Evolutionary conservation across 75 land plant genomes (phyloP), one percentile per base, ranked within the genome.

Genomic region (Adiantum capillusveneris): DNA sequence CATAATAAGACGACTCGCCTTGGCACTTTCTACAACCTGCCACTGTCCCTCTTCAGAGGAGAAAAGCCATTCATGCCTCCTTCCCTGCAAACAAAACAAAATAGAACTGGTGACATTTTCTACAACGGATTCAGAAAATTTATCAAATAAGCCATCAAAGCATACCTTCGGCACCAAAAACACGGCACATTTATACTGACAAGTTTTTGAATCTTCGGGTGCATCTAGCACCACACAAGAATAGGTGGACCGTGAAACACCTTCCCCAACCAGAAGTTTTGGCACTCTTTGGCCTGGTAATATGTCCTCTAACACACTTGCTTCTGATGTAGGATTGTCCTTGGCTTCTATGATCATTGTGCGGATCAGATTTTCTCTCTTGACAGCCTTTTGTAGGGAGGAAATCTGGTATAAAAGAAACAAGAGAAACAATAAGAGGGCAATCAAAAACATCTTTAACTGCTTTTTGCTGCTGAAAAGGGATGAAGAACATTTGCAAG

Each of bases 1-100:
- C 98, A 93, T 76, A 62, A 93, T 75, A 24, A 93, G 68, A 9
- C 98, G 95, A 41, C 85, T 87, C 45, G 98, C 84, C 65, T 89
- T 84, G 61, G 87, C 85, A 74, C 73, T 89, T 56, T 89, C 90
- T 53, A 86, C 82, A 21, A 93, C 66, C 31, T 69, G 65, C 98
- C 98, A 93, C 66, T 93, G 96, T 44, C 98, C 98, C 78, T 93
- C 98, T 65, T 81, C 96, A 46, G 98, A 93, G 25, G 98, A 81
- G 62, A 86, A 93, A 6, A 93, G 79, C 98, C 98, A 93, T 50
- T 93, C 98, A 71, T 75, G 83, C 62, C 81, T 81, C 63, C 91
- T 75, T 22, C 62, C 67, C 98, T 93, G 84, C 57, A 74, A 69
- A 60, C 49, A 9, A 3, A 34, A n/a, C n/a, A n/a, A n/a, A n/a